phyloP scores from a whole-genome alignment of 768 basidiomycete genomes.

The Scleroderma bovista region DNA sequence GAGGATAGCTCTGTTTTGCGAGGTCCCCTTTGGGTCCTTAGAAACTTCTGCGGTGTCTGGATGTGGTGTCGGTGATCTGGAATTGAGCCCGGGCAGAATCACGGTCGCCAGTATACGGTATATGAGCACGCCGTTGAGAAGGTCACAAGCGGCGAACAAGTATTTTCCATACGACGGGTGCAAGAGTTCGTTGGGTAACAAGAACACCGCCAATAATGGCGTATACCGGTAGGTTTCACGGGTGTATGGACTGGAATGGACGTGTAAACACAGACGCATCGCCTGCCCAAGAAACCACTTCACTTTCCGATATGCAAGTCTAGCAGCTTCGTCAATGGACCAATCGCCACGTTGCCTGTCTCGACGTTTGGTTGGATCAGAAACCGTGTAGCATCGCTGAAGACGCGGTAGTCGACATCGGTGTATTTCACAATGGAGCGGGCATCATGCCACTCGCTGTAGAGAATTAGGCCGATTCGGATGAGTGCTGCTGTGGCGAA shows the following conservation, averaged over 20 bases:
- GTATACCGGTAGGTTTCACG: slow-evolving; percentile 96
- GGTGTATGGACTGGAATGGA: slow-evolving; percentile 67
- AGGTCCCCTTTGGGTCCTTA: background rate
- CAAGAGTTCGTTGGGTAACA: slow-evolving; percentile 75
- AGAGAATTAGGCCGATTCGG: slow-evolving; percentile 67
- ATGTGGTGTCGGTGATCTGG: background rate
- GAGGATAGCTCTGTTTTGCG: background rate
- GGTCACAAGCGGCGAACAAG: slow-evolving; percentile 78
- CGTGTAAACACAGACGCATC: background rate
- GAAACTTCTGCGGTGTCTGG: slow-evolving; percentile 4
- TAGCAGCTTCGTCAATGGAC: slow-evolving; percentile 43
- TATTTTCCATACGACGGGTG: slow-evolving; percentile 90
- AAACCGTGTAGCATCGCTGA: slow-evolving; percentile 84
- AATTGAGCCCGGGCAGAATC: slow-evolving; percentile 34
- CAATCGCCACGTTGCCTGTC: slow-evolving; percentile 50
- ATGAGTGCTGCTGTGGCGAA: slow-evolving; percentile 51
- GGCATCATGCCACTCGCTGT: slow-evolving; percentile 88
- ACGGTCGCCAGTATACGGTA: slow-evolving; percentile 51
- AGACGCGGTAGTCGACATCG: slow-evolving; percentile 96
- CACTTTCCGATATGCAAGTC: slow-evolving; percentile 64
- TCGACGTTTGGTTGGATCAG: slow-evolving; percentile 41
- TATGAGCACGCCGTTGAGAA: slow-evolving; percentile 72
- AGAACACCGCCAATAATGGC: slow-evolving; percentile 77
- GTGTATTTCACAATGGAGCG: slow-evolving; percentile 88
- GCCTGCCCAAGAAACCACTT: slow-evolving; percentile 29